Evolutionary conservation across 257 asterid genomes (phyloP).

Genomic region (Lycium barbarum): DNA sequence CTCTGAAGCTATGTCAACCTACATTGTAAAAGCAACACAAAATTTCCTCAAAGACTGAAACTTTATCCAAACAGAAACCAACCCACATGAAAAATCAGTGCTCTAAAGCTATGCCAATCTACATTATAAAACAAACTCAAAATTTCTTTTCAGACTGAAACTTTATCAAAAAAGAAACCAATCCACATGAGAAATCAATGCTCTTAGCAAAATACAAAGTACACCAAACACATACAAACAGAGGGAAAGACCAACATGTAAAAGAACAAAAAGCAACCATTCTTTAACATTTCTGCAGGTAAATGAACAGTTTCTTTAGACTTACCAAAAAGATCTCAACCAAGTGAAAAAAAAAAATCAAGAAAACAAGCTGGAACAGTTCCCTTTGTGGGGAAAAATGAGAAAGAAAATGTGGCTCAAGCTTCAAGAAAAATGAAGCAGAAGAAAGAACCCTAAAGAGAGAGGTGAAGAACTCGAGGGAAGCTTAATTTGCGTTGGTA

Average conservation of each 20-base stretch:
- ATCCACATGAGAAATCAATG: neutral
- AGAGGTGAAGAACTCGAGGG: constrained; percentile 7
- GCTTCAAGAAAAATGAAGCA: neutral
- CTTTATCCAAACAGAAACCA: neutral
- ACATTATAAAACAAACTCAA: constrained; percentile 27
- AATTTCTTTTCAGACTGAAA: neutral
- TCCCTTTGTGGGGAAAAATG: neutral
- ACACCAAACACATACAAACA: neutral
- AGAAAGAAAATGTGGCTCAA: constrained; percentile 21
- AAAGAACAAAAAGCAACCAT: neutral
- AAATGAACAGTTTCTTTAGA: neutral
- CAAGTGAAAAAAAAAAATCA: neutral
- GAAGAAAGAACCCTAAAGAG: constrained; percentile 21
- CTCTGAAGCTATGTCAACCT: neutral
- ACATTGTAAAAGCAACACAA: too few species aligned
- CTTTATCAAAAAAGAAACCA: neutral
- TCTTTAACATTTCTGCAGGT: neutral
- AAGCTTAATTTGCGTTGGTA: neutral
- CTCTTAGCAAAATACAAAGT: neutral
- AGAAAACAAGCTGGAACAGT: constrained; percentile 7
- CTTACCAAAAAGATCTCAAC: constrained; percentile 22
- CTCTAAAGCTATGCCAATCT: neutral
- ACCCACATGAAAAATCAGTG: neutral
- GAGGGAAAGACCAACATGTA: neutral
- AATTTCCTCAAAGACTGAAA: too few species aligned